Evolutionary conservation across 2,329 filamentous ascomycete species (phyloP).

Genomic region (Paraconiothyrium sp.): DNA sequence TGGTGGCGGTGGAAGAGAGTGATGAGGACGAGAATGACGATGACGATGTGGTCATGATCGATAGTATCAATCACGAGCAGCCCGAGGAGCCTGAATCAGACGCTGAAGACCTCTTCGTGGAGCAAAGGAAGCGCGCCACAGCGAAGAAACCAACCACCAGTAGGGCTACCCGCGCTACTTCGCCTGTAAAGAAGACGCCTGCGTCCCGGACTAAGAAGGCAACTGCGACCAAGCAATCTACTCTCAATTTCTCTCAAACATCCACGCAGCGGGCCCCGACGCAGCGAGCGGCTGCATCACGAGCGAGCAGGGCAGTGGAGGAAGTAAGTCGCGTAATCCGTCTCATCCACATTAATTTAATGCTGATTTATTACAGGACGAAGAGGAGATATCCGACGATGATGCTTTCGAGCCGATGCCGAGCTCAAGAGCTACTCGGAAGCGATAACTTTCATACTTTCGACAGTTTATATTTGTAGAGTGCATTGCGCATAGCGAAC

Average conservation of each 20-base stretch:
- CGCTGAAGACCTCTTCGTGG: constrained; percentile 55
- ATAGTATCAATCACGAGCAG: constrained; percentile 52
- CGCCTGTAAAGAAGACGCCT: constrained; percentile 40
- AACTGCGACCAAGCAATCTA: constrained; percentile 48
- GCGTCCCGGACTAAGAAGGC: constrained; percentile 33
- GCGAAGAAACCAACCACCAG: constrained; percentile 31
- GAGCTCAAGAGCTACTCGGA: constrained; percentile 35
- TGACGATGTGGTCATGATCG: constrained; percentile 54
- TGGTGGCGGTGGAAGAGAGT: constrained; percentile 55
- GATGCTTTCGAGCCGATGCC: constrained; percentile 52
- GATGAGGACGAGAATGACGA: constrained; percentile 48
- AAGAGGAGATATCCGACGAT: constrained; percentile 54
- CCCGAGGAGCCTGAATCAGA: constrained; percentile 51
- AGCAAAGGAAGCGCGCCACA: constrained; percentile 19
- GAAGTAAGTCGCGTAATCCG: constrained; percentile 42
- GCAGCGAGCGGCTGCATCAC: constrained; percentile 31
- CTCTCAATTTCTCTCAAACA: constrained; percentile 54
- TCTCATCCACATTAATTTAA: background rate
- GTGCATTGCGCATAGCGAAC: constrained; percentile 34
- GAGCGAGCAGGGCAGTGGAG: constrained; percentile 49
- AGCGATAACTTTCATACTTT: constrained; percentile 25
- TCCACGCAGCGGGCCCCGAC: constrained; percentile 47
- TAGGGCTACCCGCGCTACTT: constrained; percentile 34
- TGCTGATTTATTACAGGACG: constrained; percentile 38
- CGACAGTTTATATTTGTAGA: background rate